These are phyloP conservation scores for Neofusicoccum umdonicola DNA, from an alignment of 2,329 filamentous ascomycete genomes.

Conservation along the genomic window DNA sequence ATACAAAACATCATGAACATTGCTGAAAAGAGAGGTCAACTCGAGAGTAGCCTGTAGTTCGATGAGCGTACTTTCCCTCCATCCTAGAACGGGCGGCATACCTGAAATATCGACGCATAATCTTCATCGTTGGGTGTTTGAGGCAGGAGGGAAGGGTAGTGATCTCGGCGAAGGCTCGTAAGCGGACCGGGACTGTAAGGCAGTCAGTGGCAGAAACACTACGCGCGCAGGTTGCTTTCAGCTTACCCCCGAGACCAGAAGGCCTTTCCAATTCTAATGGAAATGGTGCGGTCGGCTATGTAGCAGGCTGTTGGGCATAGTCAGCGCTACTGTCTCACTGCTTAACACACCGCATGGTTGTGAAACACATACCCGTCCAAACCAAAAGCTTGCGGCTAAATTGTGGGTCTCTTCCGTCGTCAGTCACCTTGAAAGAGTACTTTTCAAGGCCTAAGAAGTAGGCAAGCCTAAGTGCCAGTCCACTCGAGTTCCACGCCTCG, in stretches of 20 bases:
- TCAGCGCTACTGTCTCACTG: neutral
- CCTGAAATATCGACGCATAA: slow-evolving; percentile 65
- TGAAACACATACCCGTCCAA: slow-evolving; percentile 55
- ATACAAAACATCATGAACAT: slow-evolving; percentile 72
- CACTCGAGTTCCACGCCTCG: slow-evolving; percentile 75
- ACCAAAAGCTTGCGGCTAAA: slow-evolving; percentile 64
- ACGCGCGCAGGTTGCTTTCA: neutral
- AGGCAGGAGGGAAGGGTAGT: slow-evolving; percentile 66
- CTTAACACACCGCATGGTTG: neutral
- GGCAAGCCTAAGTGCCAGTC: slow-evolving; percentile 65
- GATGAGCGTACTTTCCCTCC: neutral
- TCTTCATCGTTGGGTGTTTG: slow-evolving; percentile 61
- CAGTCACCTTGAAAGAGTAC: slow-evolving; percentile 63
- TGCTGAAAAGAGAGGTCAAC: slow-evolving; percentile 69
- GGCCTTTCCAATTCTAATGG: slow-evolving; percentile 67
- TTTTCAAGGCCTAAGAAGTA: slow-evolving; percentile 70
- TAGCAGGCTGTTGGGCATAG: slow-evolving; percentile 53
- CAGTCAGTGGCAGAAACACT: neutral
- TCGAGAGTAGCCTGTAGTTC: slow-evolving; percentile 59
- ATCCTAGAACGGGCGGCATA: neutral
- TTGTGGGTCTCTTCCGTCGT: slow-evolving; percentile 57
- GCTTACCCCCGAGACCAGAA: slow-evolving; percentile 64
- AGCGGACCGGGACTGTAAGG: slow-evolving; percentile 58
- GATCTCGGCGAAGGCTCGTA: slow-evolving; percentile 61
- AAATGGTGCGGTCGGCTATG: slow-evolving; percentile 66